These are phyloP conservation scores for Metschnikowia baotianmanensis DNA, from an alignment of 805 yeast species.

Conservation along the genomic window DNA sequence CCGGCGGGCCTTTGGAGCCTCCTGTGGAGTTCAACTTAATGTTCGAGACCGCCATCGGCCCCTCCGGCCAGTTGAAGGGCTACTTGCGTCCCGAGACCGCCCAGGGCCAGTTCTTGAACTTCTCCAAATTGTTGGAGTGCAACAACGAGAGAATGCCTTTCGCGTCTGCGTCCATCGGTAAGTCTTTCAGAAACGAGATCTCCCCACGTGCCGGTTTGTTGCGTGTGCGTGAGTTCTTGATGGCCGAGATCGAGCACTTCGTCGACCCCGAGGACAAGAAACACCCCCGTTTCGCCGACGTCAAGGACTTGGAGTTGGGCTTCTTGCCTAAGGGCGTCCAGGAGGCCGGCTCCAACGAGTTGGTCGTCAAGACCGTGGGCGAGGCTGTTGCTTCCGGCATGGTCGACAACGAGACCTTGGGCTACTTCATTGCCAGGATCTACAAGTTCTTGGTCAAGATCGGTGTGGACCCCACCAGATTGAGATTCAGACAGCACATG, in stretches of 20 bases:
- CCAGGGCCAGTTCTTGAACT: constrained; percentile 97
- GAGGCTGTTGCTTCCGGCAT: constrained; percentile 85
- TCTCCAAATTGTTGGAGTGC: constrained; percentile 87
- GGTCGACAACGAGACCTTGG: constrained; percentile 96
- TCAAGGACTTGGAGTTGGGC: constrained; percentile 66
- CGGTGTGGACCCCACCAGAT: constrained; percentile 80
- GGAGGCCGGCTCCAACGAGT: constrained; percentile 75
- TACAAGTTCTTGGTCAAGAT: constrained; percentile 78
- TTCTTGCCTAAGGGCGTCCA: constrained; percentile 88
- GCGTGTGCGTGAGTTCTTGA: constrained; percentile 96
- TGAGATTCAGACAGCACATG: constrained; percentile 99
- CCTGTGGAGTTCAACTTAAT: constrained; percentile 96
- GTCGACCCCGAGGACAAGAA: constrained; percentile 90
- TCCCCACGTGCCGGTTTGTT: constrained; percentile 97
- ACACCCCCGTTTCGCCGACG: constrained; percentile 77
- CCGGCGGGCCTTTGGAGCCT: constrained; percentile 79
- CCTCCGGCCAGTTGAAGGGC: constrained; percentile 95
- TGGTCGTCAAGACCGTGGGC: constrained; percentile 68
- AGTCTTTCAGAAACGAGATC: constrained; percentile 97
- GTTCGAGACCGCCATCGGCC: constrained; percentile 99
- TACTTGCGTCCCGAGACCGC: constrained; percentile 98
- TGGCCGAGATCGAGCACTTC: constrained; percentile 99
- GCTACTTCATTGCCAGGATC: constrained; percentile 94
- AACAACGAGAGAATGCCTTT: constrained; percentile 97
- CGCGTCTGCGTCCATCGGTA: constrained; percentile 99